Evolutionary conservation across 441 rosid genomes (phyloP).

Genomic region (Macaranga tanarius): DNA sequence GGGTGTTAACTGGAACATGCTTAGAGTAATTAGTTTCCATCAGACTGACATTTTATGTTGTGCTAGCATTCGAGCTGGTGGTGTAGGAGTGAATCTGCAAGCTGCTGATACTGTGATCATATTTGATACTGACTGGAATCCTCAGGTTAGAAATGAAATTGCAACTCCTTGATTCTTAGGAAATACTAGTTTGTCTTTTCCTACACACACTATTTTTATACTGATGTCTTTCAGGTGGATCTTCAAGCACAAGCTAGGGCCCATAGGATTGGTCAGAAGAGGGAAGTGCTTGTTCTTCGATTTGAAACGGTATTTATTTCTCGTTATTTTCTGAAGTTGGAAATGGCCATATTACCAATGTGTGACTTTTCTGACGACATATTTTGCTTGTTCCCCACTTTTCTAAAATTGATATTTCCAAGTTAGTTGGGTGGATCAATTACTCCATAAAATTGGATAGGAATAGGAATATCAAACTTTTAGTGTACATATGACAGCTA

Average conservation of each 20-base stretch:
- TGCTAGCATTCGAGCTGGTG: slow-evolving; percentile 93
- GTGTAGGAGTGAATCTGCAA: slow-evolving; percentile 96
- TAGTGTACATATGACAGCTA: background rate
- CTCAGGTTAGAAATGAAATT: slow-evolving; percentile 57
- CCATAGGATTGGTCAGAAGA: slow-evolving; percentile 96
- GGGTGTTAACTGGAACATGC: background rate
- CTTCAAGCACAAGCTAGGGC: slow-evolving; percentile 99
- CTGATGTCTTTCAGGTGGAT: slow-evolving; percentile 61
- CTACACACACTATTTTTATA: slow-evolving; percentile 14
- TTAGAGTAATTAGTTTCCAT: slow-evolving; percentile 22
- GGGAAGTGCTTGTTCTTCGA: slow-evolving; percentile 93
- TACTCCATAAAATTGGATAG: background rate
- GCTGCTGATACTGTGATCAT: slow-evolving; percentile 96
- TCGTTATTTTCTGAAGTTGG: slow-evolving; percentile 13
- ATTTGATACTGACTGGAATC: slow-evolving; percentile 98
- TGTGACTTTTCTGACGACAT: background rate
- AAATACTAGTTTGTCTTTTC: slow-evolving; percentile 3
- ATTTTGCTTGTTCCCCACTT: background rate
- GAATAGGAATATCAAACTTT: background rate
- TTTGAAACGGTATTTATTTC: slow-evolving; percentile 72
- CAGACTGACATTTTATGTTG: slow-evolving; percentile 29
- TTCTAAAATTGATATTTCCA: background rate
- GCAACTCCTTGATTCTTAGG: slow-evolving; percentile 14
- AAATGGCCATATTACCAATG: background rate
- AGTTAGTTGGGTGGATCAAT: background rate